Conservation (phyloP, 371 early-diverging fungal genomes). For the Rhizopus arrhizus region DNA sequence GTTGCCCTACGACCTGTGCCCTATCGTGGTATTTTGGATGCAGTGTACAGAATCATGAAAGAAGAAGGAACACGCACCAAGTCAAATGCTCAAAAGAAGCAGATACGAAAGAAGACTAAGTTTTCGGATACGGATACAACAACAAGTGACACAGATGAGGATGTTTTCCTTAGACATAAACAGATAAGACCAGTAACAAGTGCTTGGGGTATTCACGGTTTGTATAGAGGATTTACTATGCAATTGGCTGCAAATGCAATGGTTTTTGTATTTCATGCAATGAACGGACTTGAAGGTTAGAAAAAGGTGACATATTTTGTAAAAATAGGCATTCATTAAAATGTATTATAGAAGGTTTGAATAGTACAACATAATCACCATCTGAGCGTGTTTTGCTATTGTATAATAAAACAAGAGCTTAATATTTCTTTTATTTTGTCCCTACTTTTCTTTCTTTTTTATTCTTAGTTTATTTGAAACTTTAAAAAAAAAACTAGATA, state of each 20-base stretch:
- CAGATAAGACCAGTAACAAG: constrained; percentile 24
- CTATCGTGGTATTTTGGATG: constrained; percentile 85
- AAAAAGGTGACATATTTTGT: neutral
- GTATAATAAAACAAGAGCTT: too few relatives aligned
- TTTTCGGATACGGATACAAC: constrained; percentile 7
- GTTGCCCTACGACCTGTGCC: constrained; percentile 79
- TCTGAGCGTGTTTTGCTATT: too few relatives aligned
- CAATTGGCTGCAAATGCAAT: constrained; percentile 66
- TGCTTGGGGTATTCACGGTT: constrained; percentile 69
- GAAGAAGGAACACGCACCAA: constrained; percentile 80
- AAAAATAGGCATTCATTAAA: neutral
- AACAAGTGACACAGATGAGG: constrained; percentile 29
- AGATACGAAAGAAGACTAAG: neutral
- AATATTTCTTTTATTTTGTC: too few relatives aligned
- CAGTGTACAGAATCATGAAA: constrained; percentile 73
- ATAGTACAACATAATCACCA: neutral
- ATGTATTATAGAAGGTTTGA: neutral
- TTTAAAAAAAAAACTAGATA: too few relatives aligned
- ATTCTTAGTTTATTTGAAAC: too few relatives aligned
- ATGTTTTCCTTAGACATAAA: constrained; percentile 13
- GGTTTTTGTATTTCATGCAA: constrained; percentile 59
- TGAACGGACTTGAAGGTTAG: constrained; percentile 55
- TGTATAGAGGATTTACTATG: constrained; percentile 80
- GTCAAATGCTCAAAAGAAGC: constrained; percentile 21
- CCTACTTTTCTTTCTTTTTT: too few relatives aligned